Evolutionary conservation across 2,329 filamentous ascomycete species (phyloP), one percentile per base, ranked within the genome.

Genomic region (Exophiala sp.): DNA sequence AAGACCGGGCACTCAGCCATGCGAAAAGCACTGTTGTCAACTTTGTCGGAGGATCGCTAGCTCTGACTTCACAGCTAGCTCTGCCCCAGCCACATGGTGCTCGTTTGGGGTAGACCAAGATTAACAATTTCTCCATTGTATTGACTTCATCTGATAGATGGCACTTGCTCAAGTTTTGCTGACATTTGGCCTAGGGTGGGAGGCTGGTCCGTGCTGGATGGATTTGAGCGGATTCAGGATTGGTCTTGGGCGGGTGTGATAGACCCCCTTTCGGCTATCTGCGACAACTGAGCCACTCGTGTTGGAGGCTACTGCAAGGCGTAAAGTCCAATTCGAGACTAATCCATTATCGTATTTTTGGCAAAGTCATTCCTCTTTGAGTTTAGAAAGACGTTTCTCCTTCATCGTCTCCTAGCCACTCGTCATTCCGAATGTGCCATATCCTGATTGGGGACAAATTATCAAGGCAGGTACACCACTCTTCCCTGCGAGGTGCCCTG

Each of bases 61-160:
- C 10, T 48, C 21, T 18, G 45, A 48, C 45, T 14, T 29, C 36
- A 38, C 45, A 38, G 14, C 45, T 18, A 39, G 36, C 29, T 34
- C 45, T 33, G 34, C 34, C 45, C 45, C 45, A 48, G 45, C 45
- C 45, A 48, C 45, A 48, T 39, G 44, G 34, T 9, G n/a, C 3
- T 10, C 8, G 20, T 20, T 43, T 32, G 8, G 41, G 41, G 41
- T 21, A 29, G 21, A 43, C 21, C 20, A 43, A 24, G 29, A 14
- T 29, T n/a, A 43, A 24, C 18, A 43, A 43, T 43, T 43, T 43
- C 20, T 32, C 41, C 18, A 24, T 24, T 43, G 41, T 43, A 43
- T 43, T 43, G 24, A 29, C 24, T 29, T 29, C 24, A 29, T 29
- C 16, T 29, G 24, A 29, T 29, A 29, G 24, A 29, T 29, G 24